Evolutionary conservation across 1,139 yeast species (phyloP).

Genomic region (Pichia sp.): DNA sequence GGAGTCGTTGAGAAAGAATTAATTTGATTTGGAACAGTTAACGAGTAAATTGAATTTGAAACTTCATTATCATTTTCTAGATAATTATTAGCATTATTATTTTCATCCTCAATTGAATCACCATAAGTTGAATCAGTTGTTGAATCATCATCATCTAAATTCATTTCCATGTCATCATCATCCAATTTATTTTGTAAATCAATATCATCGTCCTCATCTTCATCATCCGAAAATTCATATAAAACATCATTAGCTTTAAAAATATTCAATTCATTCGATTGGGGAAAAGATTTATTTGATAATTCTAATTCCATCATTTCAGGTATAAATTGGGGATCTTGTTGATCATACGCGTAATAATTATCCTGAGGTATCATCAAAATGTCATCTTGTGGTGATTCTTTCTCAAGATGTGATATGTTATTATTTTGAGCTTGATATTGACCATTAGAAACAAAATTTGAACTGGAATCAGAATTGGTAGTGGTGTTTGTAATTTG

Average conservation of each 20-base stretch:
- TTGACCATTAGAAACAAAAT: slow-evolving; percentile 14
- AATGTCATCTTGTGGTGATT: slow-evolving; percentile 28
- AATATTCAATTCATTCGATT: slow-evolving; percentile 29
- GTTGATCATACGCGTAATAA: slow-evolving; percentile 22
- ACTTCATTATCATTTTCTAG: slow-evolving; percentile 6
- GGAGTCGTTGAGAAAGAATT: slow-evolving; percentile 2
- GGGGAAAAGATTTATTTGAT: slow-evolving; percentile 25
- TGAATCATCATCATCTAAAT: slow-evolving; percentile 27
- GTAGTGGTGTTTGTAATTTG: slow-evolving; percentile 1
- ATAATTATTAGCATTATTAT: slow-evolving; percentile 10
- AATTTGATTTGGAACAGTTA: slow-evolving; percentile 23
- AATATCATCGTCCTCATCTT: slow-evolving; percentile 34
- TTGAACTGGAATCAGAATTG: neutral
- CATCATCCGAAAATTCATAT: slow-evolving; percentile 30
- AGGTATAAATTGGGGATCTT: slow-evolving; percentile 24
- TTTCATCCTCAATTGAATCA: slow-evolving; percentile 1
- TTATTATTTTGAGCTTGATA: neutral
- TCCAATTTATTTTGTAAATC: slow-evolving; percentile 28
- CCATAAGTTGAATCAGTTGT: no score
- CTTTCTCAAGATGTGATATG: no score
- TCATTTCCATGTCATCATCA: slow-evolving; percentile 27
- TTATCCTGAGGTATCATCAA: slow-evolving; percentile 28
- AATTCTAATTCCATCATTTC: slow-evolving; percentile 26
- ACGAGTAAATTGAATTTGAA: slow-evolving; percentile 25
- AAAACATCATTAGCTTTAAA: slow-evolving; percentile 28